Base-by-base conservation (phyloP, 495 filamentous ascomycete genomes). In the Endocarpon pusillum region DNA sequence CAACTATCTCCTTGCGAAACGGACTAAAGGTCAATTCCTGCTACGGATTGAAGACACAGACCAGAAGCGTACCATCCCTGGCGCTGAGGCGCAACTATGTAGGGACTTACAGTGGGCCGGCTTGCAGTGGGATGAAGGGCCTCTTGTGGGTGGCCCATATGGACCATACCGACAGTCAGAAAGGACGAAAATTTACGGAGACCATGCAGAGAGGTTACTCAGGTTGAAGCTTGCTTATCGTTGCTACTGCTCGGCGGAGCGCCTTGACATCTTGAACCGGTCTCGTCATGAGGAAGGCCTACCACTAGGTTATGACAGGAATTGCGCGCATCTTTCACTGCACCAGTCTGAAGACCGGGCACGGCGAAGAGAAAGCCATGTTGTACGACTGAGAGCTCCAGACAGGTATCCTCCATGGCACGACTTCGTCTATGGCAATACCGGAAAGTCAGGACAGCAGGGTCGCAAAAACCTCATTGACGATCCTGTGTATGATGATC, bases 1-100 rank as follows among this genome's bases (percentile, higher is more conserved):
- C 64, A 96, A 89, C 49, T 96, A 84, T 40, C 61, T 97, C 1
- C 64, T 87, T 20, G 89, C 89, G 9, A 85, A 75, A 51, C 66
- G 73, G 6, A 94, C 89, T 1, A 78, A 78, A 3, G 89, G 89
- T n/a, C 77, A 94, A 55, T 96, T 97, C 43, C 45, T 97, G 3
- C 55, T 97, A 20, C 72, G 89, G 32, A 71, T 97, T 41, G 89
- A 97, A 62, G 89, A 97, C 49, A 97, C 89, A 22, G 89, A 97
- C 59, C 75, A 81, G 69, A 82, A 74, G 71, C 66, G 80, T 42
- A 81, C 76, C 10, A 73, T 94, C 18, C 57, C 62, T 2, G 81
- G 71, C 41, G 83, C 91, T 3, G 84, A 93, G 52, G 48, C 74
- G 39, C 66, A 69, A 38, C 53, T 97, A 2, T 76, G 69, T 44